A percentile compares a stretch with the other conserved stretches of the same genome.
phyloP scores from a whole-genome alignment of 176 grass and related monocot species.

The Oryza brachyantha region DNA sequence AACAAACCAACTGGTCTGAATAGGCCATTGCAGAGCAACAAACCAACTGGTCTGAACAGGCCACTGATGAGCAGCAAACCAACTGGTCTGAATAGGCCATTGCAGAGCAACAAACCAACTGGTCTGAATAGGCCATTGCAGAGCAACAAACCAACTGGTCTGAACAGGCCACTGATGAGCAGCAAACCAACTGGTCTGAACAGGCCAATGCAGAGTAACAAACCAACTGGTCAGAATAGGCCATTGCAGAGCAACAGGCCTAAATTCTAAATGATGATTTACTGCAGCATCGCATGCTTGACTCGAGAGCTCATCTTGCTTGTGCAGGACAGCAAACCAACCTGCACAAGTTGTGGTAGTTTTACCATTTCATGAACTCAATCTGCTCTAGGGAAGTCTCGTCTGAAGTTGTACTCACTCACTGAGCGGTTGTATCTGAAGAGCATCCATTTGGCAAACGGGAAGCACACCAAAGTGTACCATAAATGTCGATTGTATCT shows the following conservation, averaged over 20 bases:
- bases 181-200: neutral
- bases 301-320: neutral
- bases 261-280: slow-evolving; percentile 36
- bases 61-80: neutral
- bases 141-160: neutral
- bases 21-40: slow-evolving; percentile 12
- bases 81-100: neutral
- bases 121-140: neutral
- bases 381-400: neutral
- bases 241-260: slow-evolving; percentile 30
- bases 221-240: neutral
- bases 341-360: slow-evolving; percentile 3
- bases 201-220: neutral
- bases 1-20: neutral
- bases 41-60: neutral
- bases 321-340: neutral
- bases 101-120: slow-evolving; percentile 30
- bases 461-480: slow-evolving; percentile 6
- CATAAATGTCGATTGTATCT: slow-evolving; percentile 19
- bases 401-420: neutral
- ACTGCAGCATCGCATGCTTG: neutral
- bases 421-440: neutral
- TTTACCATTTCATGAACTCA: neutral
- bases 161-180: too few relatives aligned
- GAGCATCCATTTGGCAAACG: neutral